Base-by-base conservation (phyloP, 2,329 filamentous ascomycete species). In the Sclerotinia borealis region DNA sequence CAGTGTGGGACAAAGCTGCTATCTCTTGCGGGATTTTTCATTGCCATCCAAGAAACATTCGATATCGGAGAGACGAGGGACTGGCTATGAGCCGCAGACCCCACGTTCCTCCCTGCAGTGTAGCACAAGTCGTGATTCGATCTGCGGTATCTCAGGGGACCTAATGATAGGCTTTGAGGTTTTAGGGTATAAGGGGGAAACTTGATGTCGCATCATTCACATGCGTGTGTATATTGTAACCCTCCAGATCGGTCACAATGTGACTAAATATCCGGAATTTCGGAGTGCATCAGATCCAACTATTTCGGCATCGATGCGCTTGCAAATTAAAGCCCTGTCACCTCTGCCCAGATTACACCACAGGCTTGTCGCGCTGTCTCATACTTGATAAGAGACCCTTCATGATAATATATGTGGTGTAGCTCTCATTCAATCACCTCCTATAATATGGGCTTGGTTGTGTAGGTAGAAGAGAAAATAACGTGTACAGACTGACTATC, bases 201-300 rank as follows among this genome's bases (percentile, higher is more conserved):
- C n/a, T 43, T 43, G 37, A 37, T 27, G 22, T 48, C 29, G 13
- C 9, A 55, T 45, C 9, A 55, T 45, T 47, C 27, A 49, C 45
- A 59, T 50, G 25, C 10, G 27, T 43, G n/a, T 31, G 19, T 47
- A 47, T 22, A 58, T 34, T 41, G 54, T 25, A 34, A 27, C 9
- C n/a, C n/a, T 31, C n/a, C 31, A 62, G 29, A 62, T 62, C 59
- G 51, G 50, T 48, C 59, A 56, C 25, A 48, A 62, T 62, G 15
- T 56, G 50, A 62, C 27, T 27, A 34, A 29, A 48, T 48, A n/a
- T 51, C 29, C 49, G 29, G 49, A 39, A 37, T n/a, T 36, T 56
- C 39, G 49, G 50, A 55, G 39, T 29, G 59, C 27, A 9, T 52
- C 11, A 22, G 37, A 22, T n/a, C 43, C 19, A 31, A 56, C 17